phyloP scores from a whole-genome alignment of 2,329 filamentous ascomycete genomes.

The Diaporthe citri region DNA sequence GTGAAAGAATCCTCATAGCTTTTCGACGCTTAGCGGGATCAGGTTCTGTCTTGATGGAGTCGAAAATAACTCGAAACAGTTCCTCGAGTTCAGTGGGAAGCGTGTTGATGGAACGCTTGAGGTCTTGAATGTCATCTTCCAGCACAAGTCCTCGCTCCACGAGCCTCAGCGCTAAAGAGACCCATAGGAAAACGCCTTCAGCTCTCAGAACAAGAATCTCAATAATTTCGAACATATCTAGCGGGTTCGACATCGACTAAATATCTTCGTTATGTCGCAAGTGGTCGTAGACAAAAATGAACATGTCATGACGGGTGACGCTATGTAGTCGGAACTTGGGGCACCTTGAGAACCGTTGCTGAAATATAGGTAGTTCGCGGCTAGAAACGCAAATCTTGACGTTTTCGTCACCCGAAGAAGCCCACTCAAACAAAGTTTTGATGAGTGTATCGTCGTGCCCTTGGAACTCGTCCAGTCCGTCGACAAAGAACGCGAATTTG shows the following conservation, averaged over 20 bases:
- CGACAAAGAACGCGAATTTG: slow-evolving; percentile 42
- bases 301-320: not conserved
- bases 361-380: slow-evolving; percentile 15
- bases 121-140: slow-evolving; percentile 35
- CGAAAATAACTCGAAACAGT: slow-evolving; percentile 37
- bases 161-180: slow-evolving; percentile 38
- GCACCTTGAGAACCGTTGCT: slow-evolving; percentile 3
- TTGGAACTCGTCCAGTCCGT: slow-evolving; percentile 42
- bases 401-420: not conserved
- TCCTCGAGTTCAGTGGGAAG: slow-evolving; percentile 38
- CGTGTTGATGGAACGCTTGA: slow-evolving; percentile 33
- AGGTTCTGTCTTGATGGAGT: not conserved
- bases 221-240: too few species aligned
- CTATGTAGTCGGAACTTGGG: slow-evolving; percentile 23
- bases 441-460: slow-evolving; percentile 34
- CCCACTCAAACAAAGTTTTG: slow-evolving; percentile 35
- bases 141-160: slow-evolving; percentile 35
- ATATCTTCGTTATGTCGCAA: slow-evolving; percentile 22
- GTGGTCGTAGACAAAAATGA: slow-evolving; percentile 5
- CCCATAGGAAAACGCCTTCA: slow-evolving; percentile 43
- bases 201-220: slow-evolving; percentile 39
- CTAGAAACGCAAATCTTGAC: slow-evolving; percentile 29
- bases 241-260: not conserved
- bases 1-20: not conserved
- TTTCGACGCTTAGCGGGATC: not conserved